Conservation (phyloP, 2,329 filamentous ascomycete species). For the Xylariaceae sp. region DNA sequence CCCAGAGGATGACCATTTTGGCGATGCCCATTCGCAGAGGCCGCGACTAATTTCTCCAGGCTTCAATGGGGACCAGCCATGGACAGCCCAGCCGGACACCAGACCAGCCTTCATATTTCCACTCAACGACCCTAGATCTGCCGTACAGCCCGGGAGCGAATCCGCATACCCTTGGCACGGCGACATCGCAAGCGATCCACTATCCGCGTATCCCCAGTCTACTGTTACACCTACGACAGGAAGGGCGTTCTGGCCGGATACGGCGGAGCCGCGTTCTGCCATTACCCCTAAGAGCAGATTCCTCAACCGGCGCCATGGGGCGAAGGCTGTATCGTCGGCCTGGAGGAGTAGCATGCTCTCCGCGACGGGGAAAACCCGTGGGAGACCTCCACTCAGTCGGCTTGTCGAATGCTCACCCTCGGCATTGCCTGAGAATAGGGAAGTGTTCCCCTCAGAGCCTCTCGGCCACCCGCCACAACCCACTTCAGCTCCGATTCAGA, state of each 20-base stretch:
- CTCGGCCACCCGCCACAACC: constrained; percentile 15
- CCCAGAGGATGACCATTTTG: constrained; percentile 51
- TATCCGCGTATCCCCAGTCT: constrained; percentile 68
- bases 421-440: constrained; percentile 56
- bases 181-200: constrained; percentile 47
- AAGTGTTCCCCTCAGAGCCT: constrained; percentile 33
- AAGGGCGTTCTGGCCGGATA: constrained; percentile 46
- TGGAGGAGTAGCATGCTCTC: constrained; percentile 65
- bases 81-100: constrained; percentile 39
- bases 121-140: constrained; percentile 30
- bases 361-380: constrained; percentile 63
- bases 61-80: constrained; percentile 33
- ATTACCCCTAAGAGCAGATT: constrained; percentile 56
- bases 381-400: constrained; percentile 68
- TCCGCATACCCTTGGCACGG: constrained; percentile 42
- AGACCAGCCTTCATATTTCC: constrained; percentile 30
- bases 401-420: constrained; percentile 58
- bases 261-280: constrained; percentile 61
- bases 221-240: constrained; percentile 62
- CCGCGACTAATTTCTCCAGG: constrained; percentile 47
- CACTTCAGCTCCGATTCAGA: constrained; percentile 4
- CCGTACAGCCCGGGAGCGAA: constrained; percentile 24
- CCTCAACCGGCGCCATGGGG: constrained; percentile 61
- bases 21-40: constrained; percentile 47
- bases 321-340: constrained; percentile 79